These are phyloP conservation scores for Candida insectorum DNA, from an alignment of 805 yeast species.

Conservation along the genomic window DNA sequence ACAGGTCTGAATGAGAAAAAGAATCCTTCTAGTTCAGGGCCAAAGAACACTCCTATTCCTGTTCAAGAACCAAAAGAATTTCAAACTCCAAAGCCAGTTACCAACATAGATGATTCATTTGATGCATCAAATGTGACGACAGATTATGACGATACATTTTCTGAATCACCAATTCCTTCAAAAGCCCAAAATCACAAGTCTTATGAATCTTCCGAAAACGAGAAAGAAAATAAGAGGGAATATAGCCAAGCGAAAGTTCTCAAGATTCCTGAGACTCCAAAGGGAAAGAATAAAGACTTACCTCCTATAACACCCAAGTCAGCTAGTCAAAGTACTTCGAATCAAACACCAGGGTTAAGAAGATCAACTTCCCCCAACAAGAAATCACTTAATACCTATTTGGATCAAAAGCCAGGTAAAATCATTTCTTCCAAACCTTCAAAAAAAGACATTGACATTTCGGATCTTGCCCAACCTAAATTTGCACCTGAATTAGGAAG, in stretches of 20 bases:
- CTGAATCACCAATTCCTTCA: background rate
- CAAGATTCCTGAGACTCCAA: conserved; percentile 8
- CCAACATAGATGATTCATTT: conserved; percentile 1
- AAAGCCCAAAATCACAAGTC: conserved; percentile 3
- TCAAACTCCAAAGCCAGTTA: too few relatives aligned
- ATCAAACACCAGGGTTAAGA: conserved; percentile 19
- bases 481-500: conserved; percentile 24
- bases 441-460: conserved; percentile 21
- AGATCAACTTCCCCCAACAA: conserved; percentile 41
- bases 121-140: conserved; percentile 6
- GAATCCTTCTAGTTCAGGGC: background rate
- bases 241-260: too few relatives aligned
- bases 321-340: too few relatives aligned
- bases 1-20: background rate
- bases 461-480: conserved; percentile 26
- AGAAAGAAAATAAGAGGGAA: background rate
- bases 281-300: conserved; percentile 3
- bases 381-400: conserved; percentile 22
- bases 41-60: background rate
- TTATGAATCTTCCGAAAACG: conserved; percentile 1
- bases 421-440: conserved; percentile 21
- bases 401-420: conserved; percentile 8
- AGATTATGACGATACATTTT: conserved; percentile 2
- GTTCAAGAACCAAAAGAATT: background rate
- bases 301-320: conserved; percentile 17